Conservation (phyloP, 371 early-diverging fungal genomes). For the Mortierella sp. region DNA sequence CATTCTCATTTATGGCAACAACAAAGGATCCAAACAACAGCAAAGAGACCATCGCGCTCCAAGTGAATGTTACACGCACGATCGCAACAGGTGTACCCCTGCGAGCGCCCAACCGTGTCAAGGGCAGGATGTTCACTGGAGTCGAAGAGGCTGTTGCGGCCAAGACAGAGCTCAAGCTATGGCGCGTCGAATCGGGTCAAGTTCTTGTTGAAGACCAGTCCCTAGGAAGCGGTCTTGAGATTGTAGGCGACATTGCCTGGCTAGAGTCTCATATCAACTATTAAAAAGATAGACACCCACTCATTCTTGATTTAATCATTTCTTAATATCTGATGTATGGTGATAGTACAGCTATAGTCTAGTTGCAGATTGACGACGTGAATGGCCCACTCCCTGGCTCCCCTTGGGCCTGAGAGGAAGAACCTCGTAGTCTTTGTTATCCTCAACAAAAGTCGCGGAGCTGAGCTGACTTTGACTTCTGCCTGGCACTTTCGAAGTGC, state of each 20-base stretch:
- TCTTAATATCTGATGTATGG: neutral
- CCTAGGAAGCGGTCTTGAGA: constrained; percentile 40
- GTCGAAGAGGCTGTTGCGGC: constrained; percentile 47
- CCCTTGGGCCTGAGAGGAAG: neutral
- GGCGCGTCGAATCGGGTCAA: constrained; percentile 30
- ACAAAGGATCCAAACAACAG: constrained; percentile 15
- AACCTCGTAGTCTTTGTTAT: no score
- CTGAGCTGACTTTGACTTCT: constrained; percentile 1
- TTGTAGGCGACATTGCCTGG: constrained; percentile 48
- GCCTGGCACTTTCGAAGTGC: neutral
- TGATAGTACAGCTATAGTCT: neutral
- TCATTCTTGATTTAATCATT: neutral
- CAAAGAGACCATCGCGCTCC: constrained; percentile 10
- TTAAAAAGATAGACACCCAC: neutral
- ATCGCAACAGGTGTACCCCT: constrained; percentile 45
- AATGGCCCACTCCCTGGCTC: no score
- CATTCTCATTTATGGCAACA: constrained; percentile 17
- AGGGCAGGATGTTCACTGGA: constrained; percentile 31
- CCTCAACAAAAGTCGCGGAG: neutral
- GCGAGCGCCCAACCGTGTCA: constrained; percentile 36
- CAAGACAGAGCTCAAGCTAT: constrained; percentile 24
- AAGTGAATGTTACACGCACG: constrained; percentile 31
- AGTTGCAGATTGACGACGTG: neutral
- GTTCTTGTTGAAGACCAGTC: constrained; percentile 43
- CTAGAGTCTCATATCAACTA: constrained; percentile 18